Evolutionary conservation across 345 rosid genomes (phyloP).

Genomic region (Syzygium aromaticum): DNA sequence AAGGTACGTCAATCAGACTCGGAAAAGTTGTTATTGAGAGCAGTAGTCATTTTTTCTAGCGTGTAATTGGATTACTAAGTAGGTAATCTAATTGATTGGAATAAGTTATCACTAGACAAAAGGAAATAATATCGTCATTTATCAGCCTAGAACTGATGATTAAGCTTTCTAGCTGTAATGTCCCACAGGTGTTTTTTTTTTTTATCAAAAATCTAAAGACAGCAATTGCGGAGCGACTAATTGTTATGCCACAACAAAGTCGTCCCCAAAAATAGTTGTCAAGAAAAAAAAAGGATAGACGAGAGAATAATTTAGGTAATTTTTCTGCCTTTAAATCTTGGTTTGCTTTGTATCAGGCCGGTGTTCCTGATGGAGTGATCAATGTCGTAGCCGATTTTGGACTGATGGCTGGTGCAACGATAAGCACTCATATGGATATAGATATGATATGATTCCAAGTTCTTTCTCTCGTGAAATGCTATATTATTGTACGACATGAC

Average conservation of each 20-base stretch:
- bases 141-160: neutral
- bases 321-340: neutral
- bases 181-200: neutral
- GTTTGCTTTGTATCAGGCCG: conserved; percentile 33
- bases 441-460: conserved; percentile 30
- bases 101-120: neutral
- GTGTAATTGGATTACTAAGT: neutral
- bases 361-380: conserved; percentile 80
- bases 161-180: neutral
- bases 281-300: neutral
- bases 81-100: neutral
- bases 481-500: neutral
- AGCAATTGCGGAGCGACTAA: neutral
- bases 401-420: conserved; percentile 72
- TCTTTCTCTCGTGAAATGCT: neutral
- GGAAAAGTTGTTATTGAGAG: neutral
- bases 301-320: neutral
- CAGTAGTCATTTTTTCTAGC: neutral
- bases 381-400: conserved; percentile 77
- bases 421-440: conserved; percentile 71
- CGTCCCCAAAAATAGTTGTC: neutral
- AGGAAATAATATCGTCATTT: neutral
- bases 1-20: conserved; percentile 3
- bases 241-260: neutral
- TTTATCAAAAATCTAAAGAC: neutral